Base-by-base conservation (phyloP, 2,329 filamentous ascomycete genomes). In the Epichloe sp. region DNA sequence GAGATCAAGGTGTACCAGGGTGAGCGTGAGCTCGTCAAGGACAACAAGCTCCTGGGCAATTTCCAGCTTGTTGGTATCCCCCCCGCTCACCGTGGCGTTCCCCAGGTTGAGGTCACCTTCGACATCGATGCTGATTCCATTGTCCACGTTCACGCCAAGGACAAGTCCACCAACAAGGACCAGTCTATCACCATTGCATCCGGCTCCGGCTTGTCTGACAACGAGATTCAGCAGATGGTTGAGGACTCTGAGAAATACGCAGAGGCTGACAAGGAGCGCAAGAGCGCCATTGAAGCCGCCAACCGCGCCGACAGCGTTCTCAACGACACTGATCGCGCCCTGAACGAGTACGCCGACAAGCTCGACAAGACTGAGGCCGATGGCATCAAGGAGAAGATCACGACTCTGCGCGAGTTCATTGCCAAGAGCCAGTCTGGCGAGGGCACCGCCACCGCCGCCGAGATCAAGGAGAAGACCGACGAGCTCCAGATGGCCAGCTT, bases 1-100 rank as follows among this genome's bases (percentile, higher is more conserved):
- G 90, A 96, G 79, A 97, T 97, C 79, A 96, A 97, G 86, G 91
- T 97, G 58, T 97, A 83, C 86, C 90, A 97, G 83, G 91, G 91
- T 79, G 91, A 97, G 82, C 91, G 91, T 87, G 90, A 96, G 78
- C 88, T 96, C 57, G 90, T 96, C 70, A 85, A 84, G 68, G 91
- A 97, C 77, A 97, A 97, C 86, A 97, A 97, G 81, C 77, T 97
- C 54, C 82, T 97, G 53, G 91, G 91, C 56, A 97, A 97, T 86
- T 97, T 97, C 87, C 90, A 97, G 80, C 86, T 97, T 61, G 89
- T 95, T 63, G 91, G 91, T 58, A 96, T 97, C 55, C 91, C 91
- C 91, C 91, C 91, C 62, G 91, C 91, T 52, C 90, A 94, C 78
- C 89, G 90, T 69, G 90, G 90, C 77, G 88, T 96, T 55, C 91